phyloP scores from a whole-genome alignment of 2,329 filamentous ascomycete species.

The Phaeosphaeriaceae sp. region DNA sequence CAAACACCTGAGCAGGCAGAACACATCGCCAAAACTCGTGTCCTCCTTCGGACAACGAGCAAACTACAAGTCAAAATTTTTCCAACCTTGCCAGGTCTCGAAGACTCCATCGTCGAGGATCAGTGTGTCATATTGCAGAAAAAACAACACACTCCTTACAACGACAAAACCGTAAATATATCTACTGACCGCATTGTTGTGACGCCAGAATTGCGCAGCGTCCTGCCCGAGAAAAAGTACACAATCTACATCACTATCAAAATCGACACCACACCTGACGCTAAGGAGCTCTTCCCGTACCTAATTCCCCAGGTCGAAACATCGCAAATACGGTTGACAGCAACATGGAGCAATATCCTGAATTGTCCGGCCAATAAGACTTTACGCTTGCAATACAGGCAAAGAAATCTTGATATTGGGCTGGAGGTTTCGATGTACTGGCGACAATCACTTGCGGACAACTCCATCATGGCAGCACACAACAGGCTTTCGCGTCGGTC shows the following conservation, averaged over 20 bases:
- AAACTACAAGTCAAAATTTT: conserved; percentile 13
- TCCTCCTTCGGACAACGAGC: conserved; percentile 6
- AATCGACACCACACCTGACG: conserved; percentile 23
- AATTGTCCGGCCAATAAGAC: conserved; percentile 17
- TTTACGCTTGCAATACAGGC: conserved; percentile 7
- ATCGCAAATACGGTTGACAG: conserved; percentile 18
- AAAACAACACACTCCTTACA: not conserved
- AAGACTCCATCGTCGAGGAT: not conserved
- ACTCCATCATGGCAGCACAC: conserved; percentile 26
- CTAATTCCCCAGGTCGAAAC: conserved; percentile 18
- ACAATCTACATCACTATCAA: conserved; percentile 28
- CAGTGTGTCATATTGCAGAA: conserved; percentile 12
- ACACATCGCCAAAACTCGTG: conserved; percentile 6
- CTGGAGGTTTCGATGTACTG: conserved; percentile 34
- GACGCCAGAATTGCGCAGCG: not conserved
- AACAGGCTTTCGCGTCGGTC: conserved; percentile 26
- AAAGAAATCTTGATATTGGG: conserved; percentile 20
- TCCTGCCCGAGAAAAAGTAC: conserved; percentile 6
- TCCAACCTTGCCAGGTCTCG: conserved; percentile 1
- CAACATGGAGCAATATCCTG: conserved; percentile 40
- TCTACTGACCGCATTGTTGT: conserved; percentile 11
- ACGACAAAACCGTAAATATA: conserved; percentile 4
- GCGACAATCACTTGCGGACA: conserved; percentile 16
- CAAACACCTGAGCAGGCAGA: not conserved
- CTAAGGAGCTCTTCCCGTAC: conserved; percentile 31